Evolutionary conservation across 2,329 filamentous ascomycete genomes (phyloP).

Genomic region (Alternaria sp.): DNA sequence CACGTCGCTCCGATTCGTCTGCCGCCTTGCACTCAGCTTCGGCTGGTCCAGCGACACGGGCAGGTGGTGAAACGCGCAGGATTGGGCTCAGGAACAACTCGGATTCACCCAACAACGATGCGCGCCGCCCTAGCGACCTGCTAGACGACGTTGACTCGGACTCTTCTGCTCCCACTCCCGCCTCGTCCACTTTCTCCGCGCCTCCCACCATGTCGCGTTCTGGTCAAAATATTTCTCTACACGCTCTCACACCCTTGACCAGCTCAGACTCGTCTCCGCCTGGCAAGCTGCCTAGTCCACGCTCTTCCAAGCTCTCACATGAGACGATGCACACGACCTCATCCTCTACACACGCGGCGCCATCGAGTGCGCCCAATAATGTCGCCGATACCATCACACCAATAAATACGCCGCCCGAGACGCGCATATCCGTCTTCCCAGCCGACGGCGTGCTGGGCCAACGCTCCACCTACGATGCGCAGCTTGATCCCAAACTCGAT

Average conservation of each 20-base stretch:
- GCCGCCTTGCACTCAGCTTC: slow-evolving; percentile 25
- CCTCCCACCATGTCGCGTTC: slow-evolving; percentile 63
- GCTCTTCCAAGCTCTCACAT: slow-evolving; percentile 52
- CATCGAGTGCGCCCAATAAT: slow-evolving; percentile 48
- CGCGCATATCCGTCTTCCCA: slow-evolving; percentile 59
- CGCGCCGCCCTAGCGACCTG: slow-evolving; percentile 64
- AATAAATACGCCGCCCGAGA: slow-evolving; percentile 54
- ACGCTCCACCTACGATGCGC: slow-evolving; percentile 70
- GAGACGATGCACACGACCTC: slow-evolving; percentile 47
- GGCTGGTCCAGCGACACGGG: slow-evolving; percentile 24
- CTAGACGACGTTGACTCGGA: slow-evolving; percentile 76
- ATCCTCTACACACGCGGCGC: slow-evolving; percentile 43
- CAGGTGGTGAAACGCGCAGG: slow-evolving; percentile 23
- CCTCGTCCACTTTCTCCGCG: slow-evolving; percentile 75
- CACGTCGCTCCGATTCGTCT: slow-evolving; percentile 38
- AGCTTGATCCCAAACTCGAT: slow-evolving; percentile 65
- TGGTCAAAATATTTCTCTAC: slow-evolving; percentile 62
- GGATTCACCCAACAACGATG: slow-evolving; percentile 41
- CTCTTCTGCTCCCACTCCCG: slow-evolving; percentile 66
- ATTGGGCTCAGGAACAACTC: slow-evolving; percentile 27
- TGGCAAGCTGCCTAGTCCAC: slow-evolving; percentile 65
- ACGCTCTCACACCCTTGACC: slow-evolving; percentile 71
- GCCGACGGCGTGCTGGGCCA: slow-evolving; percentile 64
- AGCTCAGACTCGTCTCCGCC: slow-evolving; percentile 72
- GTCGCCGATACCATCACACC: slow-evolving; percentile 59